Evolutionary conservation across 148 eudicot genomes (phyloP).

Genomic region (Pouteria glomerata): DNA sequence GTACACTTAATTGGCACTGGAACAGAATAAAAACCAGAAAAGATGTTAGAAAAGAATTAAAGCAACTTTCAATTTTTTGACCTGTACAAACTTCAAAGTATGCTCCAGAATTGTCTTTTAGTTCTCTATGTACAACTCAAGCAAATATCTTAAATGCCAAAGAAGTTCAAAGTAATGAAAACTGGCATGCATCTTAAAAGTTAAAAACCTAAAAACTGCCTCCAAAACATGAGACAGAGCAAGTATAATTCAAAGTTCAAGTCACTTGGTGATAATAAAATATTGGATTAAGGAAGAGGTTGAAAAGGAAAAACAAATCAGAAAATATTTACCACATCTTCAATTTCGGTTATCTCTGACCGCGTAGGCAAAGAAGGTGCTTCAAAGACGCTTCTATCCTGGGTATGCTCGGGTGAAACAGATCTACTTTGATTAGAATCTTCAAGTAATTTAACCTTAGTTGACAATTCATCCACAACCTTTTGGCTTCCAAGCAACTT

Average conservation of each 20-base stretch:
- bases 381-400: conserved; percentile 63
- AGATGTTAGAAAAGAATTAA: too few relatives aligned
- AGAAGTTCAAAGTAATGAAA: not conserved
- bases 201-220: not conserved
- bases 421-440: conserved; percentile 43
- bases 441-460: conserved; percentile 70
- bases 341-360: conserved; percentile 87
- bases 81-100: too few relatives aligned
- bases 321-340: conserved; percentile 62
- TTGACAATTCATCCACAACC: conserved; percentile 59
- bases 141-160: not conserved
- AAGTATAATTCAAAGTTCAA: not conserved
- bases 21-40: not conserved
- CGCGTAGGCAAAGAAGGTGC: conserved; percentile 51
- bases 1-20: too few relatives aligned
- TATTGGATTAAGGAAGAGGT: not conserved
- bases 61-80: too few relatives aligned
- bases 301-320: not conserved
- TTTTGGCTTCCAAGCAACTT: conserved; percentile 69
- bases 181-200: not conserved
- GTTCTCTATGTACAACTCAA: not conserved
- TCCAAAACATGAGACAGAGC: not conserved
- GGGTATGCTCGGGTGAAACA: conserved; percentile 37
- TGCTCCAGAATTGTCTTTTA: not conserved
- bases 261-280: not conserved